Percentiles rank a stretch among this genome's conserved stretches.
phyloP scores from a whole-genome alignment of 805 yeast species.

The Candida incommunis region DNA sequence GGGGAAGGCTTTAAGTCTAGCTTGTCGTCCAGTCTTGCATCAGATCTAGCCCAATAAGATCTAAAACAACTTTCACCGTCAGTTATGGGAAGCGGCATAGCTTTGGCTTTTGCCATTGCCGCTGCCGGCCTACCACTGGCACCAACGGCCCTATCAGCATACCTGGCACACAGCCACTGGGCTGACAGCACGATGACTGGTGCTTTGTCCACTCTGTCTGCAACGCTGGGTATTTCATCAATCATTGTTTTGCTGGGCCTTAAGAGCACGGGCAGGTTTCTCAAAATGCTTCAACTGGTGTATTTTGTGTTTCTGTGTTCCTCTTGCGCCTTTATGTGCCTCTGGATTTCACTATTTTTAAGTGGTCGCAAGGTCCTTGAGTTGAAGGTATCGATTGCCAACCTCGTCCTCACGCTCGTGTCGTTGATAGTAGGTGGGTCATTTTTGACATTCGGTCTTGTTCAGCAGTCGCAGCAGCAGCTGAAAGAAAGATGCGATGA shows the following conservation, averaged over 20 bases:
- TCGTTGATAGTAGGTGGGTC: conserved; percentile 3
- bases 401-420: conserved; percentile 4
- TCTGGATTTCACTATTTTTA: conserved; percentile 4
- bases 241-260: conserved; percentile 3
- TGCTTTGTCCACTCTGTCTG: no score
- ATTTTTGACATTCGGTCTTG: conserved; percentile 1
- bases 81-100: no score
- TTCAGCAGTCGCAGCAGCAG: conserved; percentile 1
- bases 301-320: conserved; percentile 1
- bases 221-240: no score
- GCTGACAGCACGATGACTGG: no score
- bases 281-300: conserved; percentile 3
- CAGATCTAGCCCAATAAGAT: no score
- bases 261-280: conserved; percentile 2
- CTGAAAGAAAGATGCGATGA: conserved; percentile 3
- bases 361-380: background rate
- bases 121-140: no score
- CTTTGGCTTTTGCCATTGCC: no score
- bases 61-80: no score
- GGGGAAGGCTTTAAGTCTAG: no score
- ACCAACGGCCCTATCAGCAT: no score
- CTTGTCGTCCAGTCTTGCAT: no score
- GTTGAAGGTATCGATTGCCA: conserved; percentile 3
- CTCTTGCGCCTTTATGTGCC: conserved; percentile 5
- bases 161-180: no score